Evolutionary conservation across 768 basidiomycete genomes (phyloP), one percentile per base, ranked within the genome.

Genomic region (Leucocoprinus birnbaumii): DNA sequence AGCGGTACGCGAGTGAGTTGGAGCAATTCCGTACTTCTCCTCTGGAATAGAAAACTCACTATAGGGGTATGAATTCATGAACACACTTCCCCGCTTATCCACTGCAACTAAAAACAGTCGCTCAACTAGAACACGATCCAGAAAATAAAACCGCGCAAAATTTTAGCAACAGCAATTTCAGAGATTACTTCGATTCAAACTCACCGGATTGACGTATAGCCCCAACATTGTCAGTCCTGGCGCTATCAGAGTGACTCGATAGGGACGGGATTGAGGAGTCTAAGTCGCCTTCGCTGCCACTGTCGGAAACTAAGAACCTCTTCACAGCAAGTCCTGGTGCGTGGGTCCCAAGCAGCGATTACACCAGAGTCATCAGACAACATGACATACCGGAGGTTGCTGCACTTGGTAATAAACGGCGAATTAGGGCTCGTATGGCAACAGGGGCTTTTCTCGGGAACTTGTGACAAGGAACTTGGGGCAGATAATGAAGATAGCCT

Each of bases 371-470:
- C 42, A 42, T 53, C 31, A 42, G 51, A 53, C n/a, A 53, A 42
- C 51, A 53, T 53, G 21, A 45, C 51, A 21, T 53, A 53, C 34
- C 27, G 41, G 19, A 53, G 43, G 51, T 44, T 44, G n/a, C 26
- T 8, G 43, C 51, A 53, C 25, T 44, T 53, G 26, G 43, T 34
- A 16, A 53, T 24, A 31, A 53, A 53, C 25, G 8, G 2, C 9
- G 51, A 53, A 13, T 44, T 13, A 21, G 51, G 51, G 18, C 43
- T 31, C 11, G 31, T 31, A 31, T 31, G 31, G 6, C 6, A 5
- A 11, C 31, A 31, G 11, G 11, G 31, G 31, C 31, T 6, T 14
- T 8, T 14, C 13, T 24, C 16, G 26, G 31, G 19, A 9, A 14
- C n/a, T 26, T 11, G 27, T 14, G 51, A 8, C 11, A 11, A 25